These are phyloP conservation scores for Acorus gramineus DNA, from an alignment of 106 monocot genomes.

Conservation along the genomic window DNA sequence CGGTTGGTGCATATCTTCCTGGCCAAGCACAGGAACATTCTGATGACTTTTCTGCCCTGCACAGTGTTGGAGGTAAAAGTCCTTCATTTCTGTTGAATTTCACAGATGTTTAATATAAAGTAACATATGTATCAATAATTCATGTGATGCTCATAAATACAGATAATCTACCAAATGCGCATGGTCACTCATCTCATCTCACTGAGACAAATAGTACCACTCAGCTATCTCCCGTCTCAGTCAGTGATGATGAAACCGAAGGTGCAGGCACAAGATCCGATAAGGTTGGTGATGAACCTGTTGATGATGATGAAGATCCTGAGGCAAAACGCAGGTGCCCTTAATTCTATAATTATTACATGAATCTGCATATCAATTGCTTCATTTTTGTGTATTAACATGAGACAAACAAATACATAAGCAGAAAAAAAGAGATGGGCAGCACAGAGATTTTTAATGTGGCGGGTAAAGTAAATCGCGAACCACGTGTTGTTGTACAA, in stretches of 20 bases:
- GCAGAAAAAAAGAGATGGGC: conserved; percentile 59
- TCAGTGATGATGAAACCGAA: conserved; percentile 60
- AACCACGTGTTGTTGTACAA: conserved; percentile 97
- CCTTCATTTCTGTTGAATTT: not conserved
- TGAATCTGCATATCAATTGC: not conserved
- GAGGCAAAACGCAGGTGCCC: conserved; percentile 82
- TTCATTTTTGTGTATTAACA: too few relatives aligned
- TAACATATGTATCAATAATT: not conserved
- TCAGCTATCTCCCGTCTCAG: conserved; percentile 41
- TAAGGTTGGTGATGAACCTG: conserved; percentile 25
- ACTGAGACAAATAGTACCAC: conserved; percentile 27
- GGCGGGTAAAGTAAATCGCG: conserved; percentile 54
- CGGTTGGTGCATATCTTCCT: conserved; percentile 35
- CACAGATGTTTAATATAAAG: not conserved
- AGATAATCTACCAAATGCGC: conserved; percentile 40
- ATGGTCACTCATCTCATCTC: conserved; percentile 12
- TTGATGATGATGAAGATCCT: conserved; percentile 62
- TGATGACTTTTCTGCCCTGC: conserved; percentile 28
- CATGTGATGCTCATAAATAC: conserved; percentile 11
- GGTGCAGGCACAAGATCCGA: conserved; percentile 30
- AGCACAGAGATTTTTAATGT: conserved; percentile 33
- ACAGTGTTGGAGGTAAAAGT: conserved; percentile 27
- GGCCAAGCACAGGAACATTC: conserved; percentile 45
- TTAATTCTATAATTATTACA: not conserved
- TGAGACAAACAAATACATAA: not conserved